Conservation (phyloP, 1,284 basidiomycete genomes). For the Farysia itapuensis region DNA sequence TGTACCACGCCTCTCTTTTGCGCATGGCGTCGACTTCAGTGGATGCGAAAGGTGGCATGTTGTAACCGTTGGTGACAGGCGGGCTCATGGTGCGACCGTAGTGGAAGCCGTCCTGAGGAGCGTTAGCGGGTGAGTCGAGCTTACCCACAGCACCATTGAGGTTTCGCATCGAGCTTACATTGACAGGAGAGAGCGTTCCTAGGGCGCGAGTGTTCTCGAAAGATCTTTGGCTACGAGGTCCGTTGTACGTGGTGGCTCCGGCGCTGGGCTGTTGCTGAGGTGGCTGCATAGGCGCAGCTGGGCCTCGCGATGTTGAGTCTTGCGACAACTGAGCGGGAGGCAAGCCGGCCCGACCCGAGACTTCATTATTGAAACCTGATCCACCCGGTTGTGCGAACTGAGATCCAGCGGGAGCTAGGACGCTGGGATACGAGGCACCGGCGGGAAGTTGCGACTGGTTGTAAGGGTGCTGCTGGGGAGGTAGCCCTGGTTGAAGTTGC, state of each 20-base stretch:
- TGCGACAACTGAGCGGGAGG: too few species aligned
- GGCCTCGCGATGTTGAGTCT: too few species aligned
- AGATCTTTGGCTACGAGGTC: slow-evolving; percentile 47
- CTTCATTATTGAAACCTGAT: too few species aligned
- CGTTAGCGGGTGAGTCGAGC: slow-evolving; percentile 26
- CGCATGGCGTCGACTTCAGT: slow-evolving; percentile 74
- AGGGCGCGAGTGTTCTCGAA: slow-evolving; percentile 44
- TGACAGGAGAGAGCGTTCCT: slow-evolving; percentile 33
- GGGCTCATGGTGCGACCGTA: slow-evolving; percentile 35
- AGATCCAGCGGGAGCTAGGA: not conserved
- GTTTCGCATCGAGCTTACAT: slow-evolving; percentile 33
- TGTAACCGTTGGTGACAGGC: slow-evolving; percentile 25
- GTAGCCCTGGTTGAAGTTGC: slow-evolving; percentile 4
- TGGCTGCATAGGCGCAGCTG: not conserved
- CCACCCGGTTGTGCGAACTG: not conserved
- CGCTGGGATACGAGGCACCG: too few species aligned
- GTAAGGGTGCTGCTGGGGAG: slow-evolving; percentile 1
- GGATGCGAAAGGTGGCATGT: slow-evolving; percentile 15
- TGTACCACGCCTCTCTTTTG: slow-evolving; percentile 83
- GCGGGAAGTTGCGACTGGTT: slow-evolving; percentile 7
- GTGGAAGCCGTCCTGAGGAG: slow-evolving; percentile 50
- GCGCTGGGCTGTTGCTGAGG: not conserved
- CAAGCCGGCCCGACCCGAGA: too few species aligned
- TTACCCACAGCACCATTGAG: slow-evolving; percentile 43
- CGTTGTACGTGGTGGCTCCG: slow-evolving; percentile 26